phyloP scores from a whole-genome alignment of 495 filamentous ascomycete genomes.

The Zalerion maritima region DNA sequence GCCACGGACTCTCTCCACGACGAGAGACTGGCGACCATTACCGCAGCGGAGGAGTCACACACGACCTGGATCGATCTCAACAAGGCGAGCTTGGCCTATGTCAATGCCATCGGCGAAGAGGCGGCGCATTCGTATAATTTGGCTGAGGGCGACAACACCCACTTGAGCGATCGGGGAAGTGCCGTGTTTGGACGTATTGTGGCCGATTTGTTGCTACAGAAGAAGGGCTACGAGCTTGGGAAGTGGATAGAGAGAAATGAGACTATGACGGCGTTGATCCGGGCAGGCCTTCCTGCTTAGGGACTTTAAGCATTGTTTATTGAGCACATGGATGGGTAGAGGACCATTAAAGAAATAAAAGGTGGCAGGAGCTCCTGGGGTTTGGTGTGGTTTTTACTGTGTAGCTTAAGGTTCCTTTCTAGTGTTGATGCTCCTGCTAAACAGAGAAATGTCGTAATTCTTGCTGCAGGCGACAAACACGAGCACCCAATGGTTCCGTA shows the following conservation, averaged over 20 bases:
- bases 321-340: no score
- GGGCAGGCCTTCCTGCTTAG: slow-evolving; percentile 10
- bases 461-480: no score
- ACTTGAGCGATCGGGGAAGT: slow-evolving; percentile 25
- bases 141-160: slow-evolving; percentile 18
- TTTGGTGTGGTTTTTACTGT: no score
- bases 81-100: slow-evolving; percentile 17
- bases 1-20: background rate
- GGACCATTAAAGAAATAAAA: no score
- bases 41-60: slow-evolving; percentile 9
- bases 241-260: slow-evolving; percentile 8
- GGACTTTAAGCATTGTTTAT: slow-evolving; percentile 14
- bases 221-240: slow-evolving; percentile 4
- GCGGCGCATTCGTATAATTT: slow-evolving; percentile 22
- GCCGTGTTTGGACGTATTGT: slow-evolving; percentile 30
- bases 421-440: no score
- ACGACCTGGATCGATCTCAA: slow-evolving; percentile 23
- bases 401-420: no score
- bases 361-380: no score
- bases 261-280: slow-evolving; percentile 11
- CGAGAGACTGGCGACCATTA: slow-evolving; percentile 12
- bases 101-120: slow-evolving; percentile 23
- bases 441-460: no score
- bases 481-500: no score
- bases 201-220: slow-evolving; percentile 15